phyloP scores from a whole-genome alignment of 768 basidiomycete species.

The Mycena rosella region DNA sequence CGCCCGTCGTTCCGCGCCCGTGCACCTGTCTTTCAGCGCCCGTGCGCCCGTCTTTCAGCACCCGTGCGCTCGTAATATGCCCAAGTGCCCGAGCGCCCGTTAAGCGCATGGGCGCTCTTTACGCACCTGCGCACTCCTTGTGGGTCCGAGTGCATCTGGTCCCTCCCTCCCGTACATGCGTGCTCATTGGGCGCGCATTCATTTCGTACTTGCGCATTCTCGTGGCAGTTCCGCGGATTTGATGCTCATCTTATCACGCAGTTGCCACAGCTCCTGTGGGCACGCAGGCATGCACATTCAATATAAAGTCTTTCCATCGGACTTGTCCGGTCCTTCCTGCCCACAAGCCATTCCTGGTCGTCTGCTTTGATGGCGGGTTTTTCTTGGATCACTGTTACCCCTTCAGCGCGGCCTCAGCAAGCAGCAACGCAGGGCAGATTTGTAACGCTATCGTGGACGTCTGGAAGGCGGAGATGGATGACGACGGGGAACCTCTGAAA shows the following conservation, averaged over 20 bases:
- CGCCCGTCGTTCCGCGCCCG: no score
- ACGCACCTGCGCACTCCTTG: not conserved
- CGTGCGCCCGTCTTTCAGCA: no score
- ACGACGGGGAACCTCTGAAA: not conserved
- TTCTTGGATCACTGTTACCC: no score
- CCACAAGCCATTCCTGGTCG: no score
- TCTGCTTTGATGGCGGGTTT: no score
- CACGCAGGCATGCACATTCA: constrained; percentile 35
- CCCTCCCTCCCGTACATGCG: no score
- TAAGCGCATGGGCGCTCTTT: not conserved
- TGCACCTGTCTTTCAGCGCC: no score
- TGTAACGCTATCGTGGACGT: constrained; percentile 34
- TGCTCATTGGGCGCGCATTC: no score
- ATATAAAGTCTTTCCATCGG: constrained; percentile 41
- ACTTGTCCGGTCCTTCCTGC: no score
- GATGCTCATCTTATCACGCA: not conserved
- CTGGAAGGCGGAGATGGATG: not conserved
- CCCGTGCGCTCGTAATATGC: no score
- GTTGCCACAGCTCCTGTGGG: constrained; percentile 35
- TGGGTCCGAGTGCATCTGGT: not conserved
- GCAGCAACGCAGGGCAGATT: constrained; percentile 39
- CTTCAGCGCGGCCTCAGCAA: constrained; percentile 30
- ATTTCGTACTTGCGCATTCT: not conserved
- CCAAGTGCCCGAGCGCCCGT: not conserved
- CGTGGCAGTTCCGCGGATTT: no score